These are phyloP conservation scores for Colletotrichum agaves DNA, from an alignment of 2,329 filamentous ascomycete genomes.

Conservation along the genomic window DNA sequence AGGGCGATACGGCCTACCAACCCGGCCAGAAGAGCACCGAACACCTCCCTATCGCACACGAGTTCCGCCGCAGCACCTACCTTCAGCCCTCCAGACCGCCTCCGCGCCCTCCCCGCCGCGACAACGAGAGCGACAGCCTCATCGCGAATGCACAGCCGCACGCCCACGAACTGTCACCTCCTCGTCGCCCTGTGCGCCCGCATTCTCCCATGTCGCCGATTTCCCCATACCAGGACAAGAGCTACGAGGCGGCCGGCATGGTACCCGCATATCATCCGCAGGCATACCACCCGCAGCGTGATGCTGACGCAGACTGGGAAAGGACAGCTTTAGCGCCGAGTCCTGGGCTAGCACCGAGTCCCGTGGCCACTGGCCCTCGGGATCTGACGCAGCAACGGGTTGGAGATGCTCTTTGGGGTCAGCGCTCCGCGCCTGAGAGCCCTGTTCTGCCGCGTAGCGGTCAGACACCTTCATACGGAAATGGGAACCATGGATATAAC, in stretches of 20 bases:
- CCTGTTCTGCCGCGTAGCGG: constrained; percentile 9
- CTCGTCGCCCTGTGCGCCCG: constrained; percentile 19
- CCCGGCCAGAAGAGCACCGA: constrained; percentile 49
- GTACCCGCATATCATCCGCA: constrained; percentile 11
- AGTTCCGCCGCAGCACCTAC: constrained; percentile 50
- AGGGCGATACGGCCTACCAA: constrained; percentile 42
- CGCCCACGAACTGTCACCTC: constrained; percentile 29
- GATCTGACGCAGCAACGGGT: constrained; percentile 46
- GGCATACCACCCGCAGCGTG: constrained; percentile 1
- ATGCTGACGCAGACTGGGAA: constrained; percentile 15
- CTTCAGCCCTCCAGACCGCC: constrained; percentile 38
- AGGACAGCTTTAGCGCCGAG: constrained; percentile 32
- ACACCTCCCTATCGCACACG: constrained; percentile 51
- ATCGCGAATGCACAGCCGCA: constrained; percentile 51
- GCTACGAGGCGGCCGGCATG: constrained; percentile 19
- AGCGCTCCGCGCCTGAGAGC: constrained; percentile 27
- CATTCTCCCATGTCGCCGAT: constrained; percentile 23
- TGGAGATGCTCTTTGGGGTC: constrained; percentile 49
- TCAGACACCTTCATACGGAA: not conserved
- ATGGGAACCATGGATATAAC: not conserved
- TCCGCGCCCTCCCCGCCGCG: constrained; percentile 32
- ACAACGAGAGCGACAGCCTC: constrained; percentile 56
- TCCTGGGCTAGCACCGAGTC: not conserved
- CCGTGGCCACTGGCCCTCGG: constrained; percentile 37
- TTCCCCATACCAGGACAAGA: constrained; percentile 24